Evolutionary conservation across 805 yeast genomes (phyloP).

Genomic region (Wickerhamomyces subpelliculosus): DNA sequence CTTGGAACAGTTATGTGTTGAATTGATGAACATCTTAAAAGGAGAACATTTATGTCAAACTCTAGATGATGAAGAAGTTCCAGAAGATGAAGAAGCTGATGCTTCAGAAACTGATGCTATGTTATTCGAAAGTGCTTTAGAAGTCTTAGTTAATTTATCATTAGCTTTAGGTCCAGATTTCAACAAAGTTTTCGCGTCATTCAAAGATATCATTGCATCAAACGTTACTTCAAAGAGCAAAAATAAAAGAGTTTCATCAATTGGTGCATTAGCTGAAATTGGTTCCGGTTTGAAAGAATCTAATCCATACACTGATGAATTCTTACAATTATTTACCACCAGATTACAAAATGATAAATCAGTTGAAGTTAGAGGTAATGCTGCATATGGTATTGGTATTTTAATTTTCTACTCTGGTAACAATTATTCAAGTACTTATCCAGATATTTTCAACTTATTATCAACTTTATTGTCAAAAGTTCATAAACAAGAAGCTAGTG

Average conservation of each 20-base stretch:
- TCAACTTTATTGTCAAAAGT: constrained; percentile 73
- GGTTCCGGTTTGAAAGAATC: constrained; percentile 61
- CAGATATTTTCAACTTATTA: constrained; percentile 57
- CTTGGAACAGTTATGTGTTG: constrained; percentile 64
- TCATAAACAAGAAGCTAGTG: constrained; percentile 54
- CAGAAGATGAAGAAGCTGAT: constrained; percentile 50
- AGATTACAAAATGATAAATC: constrained; percentile 71
- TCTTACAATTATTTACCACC: constrained; percentile 62
- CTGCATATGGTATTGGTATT: constrained; percentile 93
- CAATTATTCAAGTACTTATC: constrained; percentile 51
- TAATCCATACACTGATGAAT: constrained; percentile 62
- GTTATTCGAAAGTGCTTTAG: constrained; percentile 78
- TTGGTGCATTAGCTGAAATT: constrained; percentile 90
- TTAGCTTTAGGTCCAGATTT: constrained; percentile 76
- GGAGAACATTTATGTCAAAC: constrained; percentile 82
- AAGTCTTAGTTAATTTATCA: constrained; percentile 74
- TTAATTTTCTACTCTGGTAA: constrained; percentile 40
- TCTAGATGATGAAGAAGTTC: constrained; percentile 61
- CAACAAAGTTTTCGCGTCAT: constrained; percentile 59
- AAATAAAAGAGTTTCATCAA: constrained; percentile 73
- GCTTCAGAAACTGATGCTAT: constrained; percentile 58
- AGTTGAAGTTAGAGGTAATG: constrained; percentile 85
- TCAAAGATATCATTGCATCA: constrained; percentile 55
- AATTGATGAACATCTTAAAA: constrained; percentile 65
- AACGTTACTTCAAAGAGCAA: constrained; percentile 57